phyloP scores from a whole-genome alignment of 108 stramenopile species.

The Cyclotella baltica region DNA sequence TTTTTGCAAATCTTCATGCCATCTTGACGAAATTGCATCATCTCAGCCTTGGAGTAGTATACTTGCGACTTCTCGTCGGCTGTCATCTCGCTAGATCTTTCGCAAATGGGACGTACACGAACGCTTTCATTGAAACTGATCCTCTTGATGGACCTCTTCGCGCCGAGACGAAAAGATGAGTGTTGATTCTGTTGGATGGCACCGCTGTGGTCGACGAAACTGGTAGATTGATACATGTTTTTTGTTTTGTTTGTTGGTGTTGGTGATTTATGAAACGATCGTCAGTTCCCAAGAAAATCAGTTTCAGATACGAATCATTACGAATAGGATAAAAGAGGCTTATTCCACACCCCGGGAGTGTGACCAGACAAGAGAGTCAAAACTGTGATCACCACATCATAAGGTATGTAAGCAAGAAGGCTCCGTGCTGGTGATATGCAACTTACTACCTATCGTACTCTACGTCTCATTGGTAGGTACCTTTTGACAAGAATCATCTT shows the following conservation, averaged over 20 bases:
- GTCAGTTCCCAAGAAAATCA: too few species aligned
- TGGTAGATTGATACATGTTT: neutral
- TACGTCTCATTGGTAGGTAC: too few species aligned
- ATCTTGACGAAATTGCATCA: neutral
- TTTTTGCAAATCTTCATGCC: slow-evolving; percentile 2
- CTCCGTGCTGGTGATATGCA: too few species aligned
- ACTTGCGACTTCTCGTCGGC: neutral
- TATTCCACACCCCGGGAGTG: too few species aligned
- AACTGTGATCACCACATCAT: too few species aligned
- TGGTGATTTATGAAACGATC: too few species aligned
- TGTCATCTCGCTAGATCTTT: slow-evolving; percentile 1
- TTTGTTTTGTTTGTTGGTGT: neutral
- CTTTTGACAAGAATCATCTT: too few species aligned
- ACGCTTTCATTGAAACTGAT: slow-evolving; percentile 10
- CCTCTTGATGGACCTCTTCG: slow-evolving; percentile 3
- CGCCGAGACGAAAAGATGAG: neutral
- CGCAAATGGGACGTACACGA: neutral
- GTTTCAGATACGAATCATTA: too few species aligned
- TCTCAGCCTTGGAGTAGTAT: neutral
- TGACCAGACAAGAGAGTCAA: too few species aligned
- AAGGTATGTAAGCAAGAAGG: too few species aligned
- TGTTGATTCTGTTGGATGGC: neutral
- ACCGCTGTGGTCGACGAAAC: neutral
- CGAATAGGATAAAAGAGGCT: too few species aligned
- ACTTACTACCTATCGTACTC: too few species aligned